These are phyloP conservation scores for Calonectria montana DNA, from an alignment of 2,329 filamentous ascomycete genomes.

Conservation along the genomic window DNA sequence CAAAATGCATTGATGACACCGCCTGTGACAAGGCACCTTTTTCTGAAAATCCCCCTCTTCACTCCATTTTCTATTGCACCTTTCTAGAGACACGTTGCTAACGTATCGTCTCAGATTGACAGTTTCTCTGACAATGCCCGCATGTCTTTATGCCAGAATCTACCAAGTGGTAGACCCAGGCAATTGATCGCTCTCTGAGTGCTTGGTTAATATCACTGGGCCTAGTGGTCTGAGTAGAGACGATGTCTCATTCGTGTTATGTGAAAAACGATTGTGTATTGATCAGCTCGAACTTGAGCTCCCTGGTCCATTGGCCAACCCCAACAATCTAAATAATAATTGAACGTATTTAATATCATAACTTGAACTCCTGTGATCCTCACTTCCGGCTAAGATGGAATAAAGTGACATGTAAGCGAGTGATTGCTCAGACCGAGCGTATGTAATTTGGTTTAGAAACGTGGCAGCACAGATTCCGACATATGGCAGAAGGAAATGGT, in stretches of 20 bases:
- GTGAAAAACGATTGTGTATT: neutral
- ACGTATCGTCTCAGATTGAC: conserved; percentile 10
- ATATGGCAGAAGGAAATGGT: no score
- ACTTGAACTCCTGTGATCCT: neutral
- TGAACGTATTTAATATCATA: neutral
- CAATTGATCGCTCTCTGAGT: neutral
- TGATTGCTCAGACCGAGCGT: neutral
- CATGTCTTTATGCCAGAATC: neutral
- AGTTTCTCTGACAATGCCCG: neutral
- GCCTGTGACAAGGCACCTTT: conserved; percentile 59
- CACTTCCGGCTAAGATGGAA: neutral
- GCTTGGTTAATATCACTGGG: neutral
- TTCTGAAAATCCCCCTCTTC: conserved; percentile 36
- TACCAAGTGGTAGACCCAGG: no score
- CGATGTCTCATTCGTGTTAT: neutral
- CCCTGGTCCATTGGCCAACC: neutral
- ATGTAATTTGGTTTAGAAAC: neutral
- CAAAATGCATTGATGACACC: conserved; percentile 59
- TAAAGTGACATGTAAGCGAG: neutral
- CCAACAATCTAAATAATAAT: neutral
- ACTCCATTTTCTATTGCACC: conserved; percentile 23
- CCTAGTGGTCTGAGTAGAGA: neutral
- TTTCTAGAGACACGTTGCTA: conserved; percentile 11
- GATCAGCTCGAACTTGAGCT: neutral
- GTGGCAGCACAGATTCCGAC: neutral